phyloP scores from a whole-genome alignment of 371 early-diverging fungal genomes.

The Phascolomyces articulosus region DNA sequence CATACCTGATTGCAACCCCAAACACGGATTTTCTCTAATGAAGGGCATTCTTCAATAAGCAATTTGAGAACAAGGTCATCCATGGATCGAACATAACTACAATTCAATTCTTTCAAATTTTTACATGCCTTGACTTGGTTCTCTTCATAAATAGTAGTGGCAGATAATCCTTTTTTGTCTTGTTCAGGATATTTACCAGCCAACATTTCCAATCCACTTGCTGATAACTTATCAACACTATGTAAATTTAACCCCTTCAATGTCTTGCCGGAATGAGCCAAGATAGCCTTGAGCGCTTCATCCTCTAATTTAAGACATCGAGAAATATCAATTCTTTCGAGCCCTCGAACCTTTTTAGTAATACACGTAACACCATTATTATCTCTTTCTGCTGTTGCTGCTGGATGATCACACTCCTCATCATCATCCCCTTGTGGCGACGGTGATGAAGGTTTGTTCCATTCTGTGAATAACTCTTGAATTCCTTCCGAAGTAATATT shows the following conservation, averaged over 20 bases:
- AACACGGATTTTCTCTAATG: conserved; percentile 56
- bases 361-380: conserved; percentile 63
- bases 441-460: too few relatives aligned
- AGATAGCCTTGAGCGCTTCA: conserved; percentile 55
- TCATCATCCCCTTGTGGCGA: too few relatives aligned
- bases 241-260: conserved; percentile 65
- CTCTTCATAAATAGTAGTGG: background rate
- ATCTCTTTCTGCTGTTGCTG: conserved; percentile 48
- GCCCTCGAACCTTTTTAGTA: conserved; percentile 41
- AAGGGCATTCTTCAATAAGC: conserved; percentile 46
- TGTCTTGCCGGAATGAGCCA: conserved; percentile 61
- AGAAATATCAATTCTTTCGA: conserved; percentile 54
- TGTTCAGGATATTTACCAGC: conserved; percentile 28
- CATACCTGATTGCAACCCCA: conserved; percentile 73
- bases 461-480: conserved; percentile 7
- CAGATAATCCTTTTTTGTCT: too few relatives aligned
- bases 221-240: conserved; percentile 74
- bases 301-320: conserved; percentile 64
- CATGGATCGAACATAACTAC: conserved; percentile 75
- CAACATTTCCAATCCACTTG: conserved; percentile 52
- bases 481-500: conserved; percentile 66
- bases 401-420: too few relatives aligned
- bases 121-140: conserved; percentile 45
- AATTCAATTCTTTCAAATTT: conserved; percentile 57
- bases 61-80: conserved; percentile 69